Evolutionary conservation across 1,284 basidiomycete genomes (phyloP), one percentile per base, ranked within the genome.

Genomic region (Xerocomus amazonicus): DNA sequence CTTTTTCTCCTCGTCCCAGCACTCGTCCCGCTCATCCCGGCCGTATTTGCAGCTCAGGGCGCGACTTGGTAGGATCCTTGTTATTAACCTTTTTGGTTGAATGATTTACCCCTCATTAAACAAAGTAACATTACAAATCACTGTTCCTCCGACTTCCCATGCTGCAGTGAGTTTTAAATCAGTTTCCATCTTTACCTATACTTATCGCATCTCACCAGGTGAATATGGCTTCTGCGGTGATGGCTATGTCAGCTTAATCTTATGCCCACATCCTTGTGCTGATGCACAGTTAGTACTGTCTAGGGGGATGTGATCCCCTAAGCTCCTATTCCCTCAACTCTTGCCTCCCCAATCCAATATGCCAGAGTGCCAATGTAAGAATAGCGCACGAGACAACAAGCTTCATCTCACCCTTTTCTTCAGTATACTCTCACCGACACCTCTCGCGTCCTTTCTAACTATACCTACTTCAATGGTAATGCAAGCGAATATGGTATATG

Each of bases 221-320:
- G 80, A 87, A 74, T 88, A 78, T 56, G 87, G 87, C 4, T 90
- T 81, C 60, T 90, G 88, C 60, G 84, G 86, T 6, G 70, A 66
- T 14, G 82, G 75, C 40, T 64, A 70, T 45, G 81, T 83, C 56
- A 47, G 74, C 57, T 47, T 48, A 4, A 31, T 40, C 26, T 6
- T 45, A 44, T 38, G 13, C 34, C 42, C 26, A 13, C 26, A 7
- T 35, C 38, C 7, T 45, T 41, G 3, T 48, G 29, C 48, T 57
- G 27, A 59, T 41, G 17, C 27, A 26, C 17, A 28, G 26, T 23
- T 57, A 86, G 81, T 90, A 82, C 67, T 92, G 90, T 61, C 71
- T 90, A 27, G 87, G 87, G 38, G 90, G 90, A 9, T 93, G 91
- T 69, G 81, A 92, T 60, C 88, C 90, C 9, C 74, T 90, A 38